Base-by-base conservation (phyloP, 2,329 filamentous ascomycete species). In the Fusarium sp. region DNA sequence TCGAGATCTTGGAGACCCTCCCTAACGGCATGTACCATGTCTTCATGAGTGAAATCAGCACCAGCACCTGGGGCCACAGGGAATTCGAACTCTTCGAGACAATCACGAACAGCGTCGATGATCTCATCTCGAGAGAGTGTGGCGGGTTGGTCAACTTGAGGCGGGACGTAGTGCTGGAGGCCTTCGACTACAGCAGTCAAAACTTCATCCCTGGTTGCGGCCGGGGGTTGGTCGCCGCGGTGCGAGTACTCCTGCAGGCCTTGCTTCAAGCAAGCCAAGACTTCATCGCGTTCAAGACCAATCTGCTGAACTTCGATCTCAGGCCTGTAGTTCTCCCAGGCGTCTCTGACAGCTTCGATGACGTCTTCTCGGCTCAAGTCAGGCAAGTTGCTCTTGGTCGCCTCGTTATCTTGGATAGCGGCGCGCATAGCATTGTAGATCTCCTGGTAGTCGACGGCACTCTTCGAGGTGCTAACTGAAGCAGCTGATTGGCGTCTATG, bases 271-370 rank as follows among this genome's bases (percentile, higher is more conserved):
- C 94, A 97, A 42, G 92, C 90, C 16, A 98, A 84, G 50, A 98
- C 92, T 77, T 98, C 95, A 15, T 98, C 94, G 8, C 94, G 88
- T 78, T 97, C 95, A 2, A 98, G 84, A 3, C 95, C 95, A 68
- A 97, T 92, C 75, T 97, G 94, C 74, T 97, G 92, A 7, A 97
- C 87, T 73, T 97, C 91, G 53, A 97, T 94, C 74, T 98, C 94
- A 2, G 95, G 95, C 81, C 97, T 97, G 81, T 97, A 97, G 57
- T 90, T 93, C 77, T 98, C 95, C 89, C 94, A 97, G 2, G 95
- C 95, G 73, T 97, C 94, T 73, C 91, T 90, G 16, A 98, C 92
- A 5, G 95, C 94, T 29, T 92, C 88, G 3, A 98, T 87, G 38
- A 98, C 93, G 63, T 97, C 93, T 51, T 97, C 93, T 71, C 92